Evolutionary conservation across 441 rosid species (phyloP).

Genomic region (Arabidopsis lyrata): DNA sequence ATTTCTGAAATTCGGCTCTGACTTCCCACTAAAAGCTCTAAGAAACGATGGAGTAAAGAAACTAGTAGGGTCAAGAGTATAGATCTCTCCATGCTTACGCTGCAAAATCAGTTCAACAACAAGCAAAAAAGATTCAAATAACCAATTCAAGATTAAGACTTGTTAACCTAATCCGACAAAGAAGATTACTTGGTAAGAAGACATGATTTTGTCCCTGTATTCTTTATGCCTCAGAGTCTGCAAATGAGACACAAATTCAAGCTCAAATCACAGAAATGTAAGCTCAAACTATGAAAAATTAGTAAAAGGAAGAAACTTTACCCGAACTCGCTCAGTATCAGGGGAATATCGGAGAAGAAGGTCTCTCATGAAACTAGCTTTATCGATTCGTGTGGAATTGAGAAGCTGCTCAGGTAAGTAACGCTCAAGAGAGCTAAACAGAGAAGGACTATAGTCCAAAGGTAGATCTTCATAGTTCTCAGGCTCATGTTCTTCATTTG

Average conservation of each 20-base stretch:
- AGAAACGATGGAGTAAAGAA: conserved; percentile 71
- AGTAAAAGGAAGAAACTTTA: conserved; percentile 25
- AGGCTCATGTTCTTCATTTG: conserved; percentile 61
- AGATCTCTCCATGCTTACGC: conserved; percentile 66
- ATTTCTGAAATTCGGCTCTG: conserved; percentile 58
- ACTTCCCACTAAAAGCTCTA: conserved; percentile 52
- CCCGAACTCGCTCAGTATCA: conserved; percentile 65
- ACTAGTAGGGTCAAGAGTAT: conserved; percentile 51
- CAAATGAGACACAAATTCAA: conserved; percentile 24
- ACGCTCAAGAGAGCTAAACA: conserved; percentile 73
- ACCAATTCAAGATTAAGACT: conserved; percentile 8
- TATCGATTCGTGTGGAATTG: conserved; percentile 52
- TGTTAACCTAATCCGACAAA: background rate
- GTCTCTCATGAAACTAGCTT: conserved; percentile 61
- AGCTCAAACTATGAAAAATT: background rate
- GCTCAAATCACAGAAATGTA: conserved; percentile 6
- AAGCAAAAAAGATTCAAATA: conserved; percentile 10
- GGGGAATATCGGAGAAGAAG: conserved; percentile 67
- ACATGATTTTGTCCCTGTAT: conserved; percentile 55
- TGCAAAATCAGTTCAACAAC: conserved; percentile 46
- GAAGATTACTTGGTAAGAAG: conserved; percentile 55
- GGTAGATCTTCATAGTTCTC: conserved; percentile 71
- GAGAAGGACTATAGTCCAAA: conserved; percentile 62
- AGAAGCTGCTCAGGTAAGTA: conserved; percentile 63
- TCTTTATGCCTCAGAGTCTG: conserved; percentile 61